Evolutionary conservation across 1,284 basidiomycete genomes (phyloP), one percentile per base, ranked within the genome.

Genomic region (Austropuccinia psidii): DNA sequence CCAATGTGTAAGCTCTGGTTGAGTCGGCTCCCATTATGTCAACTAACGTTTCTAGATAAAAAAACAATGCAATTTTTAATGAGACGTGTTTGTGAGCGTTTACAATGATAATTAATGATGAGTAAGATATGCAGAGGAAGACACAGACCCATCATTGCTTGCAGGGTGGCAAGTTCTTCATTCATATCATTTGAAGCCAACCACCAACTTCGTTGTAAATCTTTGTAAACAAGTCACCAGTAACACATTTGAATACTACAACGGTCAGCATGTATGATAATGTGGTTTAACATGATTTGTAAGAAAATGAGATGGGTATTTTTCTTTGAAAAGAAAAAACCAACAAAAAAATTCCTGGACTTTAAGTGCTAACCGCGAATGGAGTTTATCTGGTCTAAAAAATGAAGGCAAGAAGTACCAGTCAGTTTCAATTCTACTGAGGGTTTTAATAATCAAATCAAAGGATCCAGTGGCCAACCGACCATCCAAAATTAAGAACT

Each of bases 1-100:
- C 78, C 9, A 80, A 74, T 41, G 78, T 75, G 43, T 78, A 76
- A 49, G 78, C 79, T 41, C 77, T 74, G n/a, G 77, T 78, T 74
- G 78, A 76, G 75, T 80, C 79, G 55, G 77, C 73, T 27, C 72
- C 72, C 72, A 74, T 74, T 33, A 74, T 74, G 35, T 74, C 72
- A 19, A 74, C 66, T 31, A 74, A 54, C 43, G 49, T 74, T 11
- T 74, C 72, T 74, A 27, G 5, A 35, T 21, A 24, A 43, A 15
- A 8, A 13, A 19, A n/a, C 29, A 39, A 39, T 31, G 7, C 24
- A 27, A 21, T 13, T n/a, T n/a, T n/a, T n/a, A n/a, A n/a, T n/a
- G n/a, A n/a, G n/a, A n/a, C n/a, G n/a, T n/a, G n/a, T n/a, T n/a
- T n/a, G n/a, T n/a, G n/a, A n/a, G n/a, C n/a, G n/a, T n/a, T 45